Evolutionary conservation across 805 yeast species (phyloP).

Genomic region (Wickerhamomyces rabaulensis): DNA sequence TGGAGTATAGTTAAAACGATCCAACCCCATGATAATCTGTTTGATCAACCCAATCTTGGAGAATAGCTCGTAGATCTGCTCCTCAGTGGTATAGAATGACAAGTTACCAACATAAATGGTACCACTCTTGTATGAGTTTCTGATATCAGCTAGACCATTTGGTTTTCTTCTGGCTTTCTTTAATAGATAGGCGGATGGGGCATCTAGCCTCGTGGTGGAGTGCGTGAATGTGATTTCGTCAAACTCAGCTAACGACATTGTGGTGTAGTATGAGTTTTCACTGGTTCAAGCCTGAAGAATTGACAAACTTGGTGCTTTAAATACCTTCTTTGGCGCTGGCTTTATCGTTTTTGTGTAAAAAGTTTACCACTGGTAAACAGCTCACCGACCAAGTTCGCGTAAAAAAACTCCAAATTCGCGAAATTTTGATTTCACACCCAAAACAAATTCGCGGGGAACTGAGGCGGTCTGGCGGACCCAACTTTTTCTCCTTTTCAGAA

Average conservation of each 20-base stretch:
- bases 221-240: conserved; percentile 52
- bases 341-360: no score
- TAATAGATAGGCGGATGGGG: conserved; percentile 64
- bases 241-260: conserved; percentile 42
- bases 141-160: conserved; percentile 56
- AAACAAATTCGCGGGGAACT: not conserved
- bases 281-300: no score
- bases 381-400: no score
- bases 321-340: no score
- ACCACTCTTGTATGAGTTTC: conserved; percentile 56
- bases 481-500: not conserved
- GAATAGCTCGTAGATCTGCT: conserved; percentile 85
- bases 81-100: conserved; percentile 89
- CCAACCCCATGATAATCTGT: conserved; percentile 90
- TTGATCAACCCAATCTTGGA: conserved; percentile 68
- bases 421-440: no score
- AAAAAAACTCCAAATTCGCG: no score
- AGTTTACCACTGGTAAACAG: no score
- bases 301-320: no score
- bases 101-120: conserved; percentile 91
- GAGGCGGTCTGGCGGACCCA: no score
- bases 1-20: conserved; percentile 84
- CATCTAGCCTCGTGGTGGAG: conserved; percentile 63
- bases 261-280: no score
- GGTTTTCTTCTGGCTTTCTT: conserved; percentile 50